Conservation (phyloP, 306 rosid species). For the Begonia peltatifolia region DNA sequence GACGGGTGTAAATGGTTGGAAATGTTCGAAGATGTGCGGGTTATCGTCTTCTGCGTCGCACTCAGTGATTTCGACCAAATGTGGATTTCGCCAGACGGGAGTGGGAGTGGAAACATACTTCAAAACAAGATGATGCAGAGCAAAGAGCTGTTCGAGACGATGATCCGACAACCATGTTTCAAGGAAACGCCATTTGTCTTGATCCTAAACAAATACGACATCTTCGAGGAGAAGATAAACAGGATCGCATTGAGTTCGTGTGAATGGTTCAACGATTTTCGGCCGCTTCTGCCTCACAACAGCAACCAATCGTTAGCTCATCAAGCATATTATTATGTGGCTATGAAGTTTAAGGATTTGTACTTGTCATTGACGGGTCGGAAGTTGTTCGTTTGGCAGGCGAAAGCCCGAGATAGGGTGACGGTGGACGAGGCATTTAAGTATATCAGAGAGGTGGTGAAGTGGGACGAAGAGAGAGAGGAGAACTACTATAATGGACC, state of each 20-base stretch:
- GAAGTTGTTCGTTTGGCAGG: conserved; percentile 85
- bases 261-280: conserved; percentile 79
- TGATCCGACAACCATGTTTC: conserved; percentile 84
- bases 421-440: conserved; percentile 81
- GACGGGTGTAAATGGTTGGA: conserved; percentile 98
- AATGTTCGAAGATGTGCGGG: conserved; percentile 96
- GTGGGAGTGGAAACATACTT: conserved; percentile 57
- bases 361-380: conserved; percentile 51
- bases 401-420: conserved; percentile 66
- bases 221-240: conserved; percentile 61
- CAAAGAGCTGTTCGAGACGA: conserved; percentile 83
- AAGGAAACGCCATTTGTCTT: conserved; percentile 73
- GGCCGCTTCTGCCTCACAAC: conserved; percentile 47
- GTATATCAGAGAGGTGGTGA: conserved; percentile 81
- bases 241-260: conserved; percentile 43
- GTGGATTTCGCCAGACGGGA: conserved; percentile 43
- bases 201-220: conserved; percentile 78
- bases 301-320: conserved; percentile 69
- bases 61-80: conserved; percentile 79
- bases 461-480: conserved; percentile 94
- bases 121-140: conserved; percentile 93
- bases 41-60: conserved; percentile 61
- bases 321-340: conserved; percentile 84
- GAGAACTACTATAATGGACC: conserved; percentile 66
- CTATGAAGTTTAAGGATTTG: conserved; percentile 96